These are phyloP conservation scores for Phialophora chinensis DNA, from an alignment of 2,329 filamentous ascomycete species.

Conservation along the genomic window DNA sequence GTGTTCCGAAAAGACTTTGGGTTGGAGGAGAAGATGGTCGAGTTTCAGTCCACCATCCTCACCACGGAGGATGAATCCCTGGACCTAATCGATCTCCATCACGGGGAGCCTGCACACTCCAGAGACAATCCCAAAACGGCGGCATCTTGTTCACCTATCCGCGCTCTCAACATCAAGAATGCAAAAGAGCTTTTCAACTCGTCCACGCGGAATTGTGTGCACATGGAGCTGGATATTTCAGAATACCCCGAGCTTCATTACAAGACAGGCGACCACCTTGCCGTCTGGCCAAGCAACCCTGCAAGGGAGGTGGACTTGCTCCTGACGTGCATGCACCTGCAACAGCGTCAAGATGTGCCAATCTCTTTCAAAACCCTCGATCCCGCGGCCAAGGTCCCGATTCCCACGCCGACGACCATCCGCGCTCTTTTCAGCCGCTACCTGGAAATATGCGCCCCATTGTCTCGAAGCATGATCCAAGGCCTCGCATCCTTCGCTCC, in stretches of 20 bases:
- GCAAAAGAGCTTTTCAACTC: conserved; percentile 81
- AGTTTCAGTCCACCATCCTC: conserved; percentile 84
- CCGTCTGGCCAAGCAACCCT: conserved; percentile 51
- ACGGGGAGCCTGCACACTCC: conserved; percentile 21
- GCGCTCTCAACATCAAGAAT: conserved; percentile 79
- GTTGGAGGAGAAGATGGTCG: conserved; percentile 83
- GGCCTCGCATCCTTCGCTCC: conserved; percentile 83
- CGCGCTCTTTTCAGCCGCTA: conserved; percentile 86
- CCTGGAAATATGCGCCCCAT: conserved; percentile 86
- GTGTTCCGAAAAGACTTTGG: conserved; percentile 76
- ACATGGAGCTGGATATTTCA: conserved; percentile 50
- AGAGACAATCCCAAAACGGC: conserved; percentile 75
- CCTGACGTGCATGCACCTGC: conserved; percentile 42
- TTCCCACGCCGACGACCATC: conserved; percentile 88
- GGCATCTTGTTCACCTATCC: conserved; percentile 76
- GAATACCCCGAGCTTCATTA: conserved; percentile 51
- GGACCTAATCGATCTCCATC: conserved; percentile 40
- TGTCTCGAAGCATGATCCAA: conserved; percentile 86
- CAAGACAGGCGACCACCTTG: conserved; percentile 51
- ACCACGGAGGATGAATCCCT: conserved; percentile 60
- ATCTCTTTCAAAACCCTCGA: conserved; percentile 37
- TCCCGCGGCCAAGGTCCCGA: conserved; percentile 63
- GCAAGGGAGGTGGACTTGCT: conserved; percentile 45
- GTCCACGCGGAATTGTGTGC: conserved; percentile 60
- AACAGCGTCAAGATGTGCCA: conserved; percentile 36